A percentile compares a stretch with the other conserved stretches of the same genome.
Conservation (phyloP, 208 protist genomes). For the Crithidia mellificae region DNA sequence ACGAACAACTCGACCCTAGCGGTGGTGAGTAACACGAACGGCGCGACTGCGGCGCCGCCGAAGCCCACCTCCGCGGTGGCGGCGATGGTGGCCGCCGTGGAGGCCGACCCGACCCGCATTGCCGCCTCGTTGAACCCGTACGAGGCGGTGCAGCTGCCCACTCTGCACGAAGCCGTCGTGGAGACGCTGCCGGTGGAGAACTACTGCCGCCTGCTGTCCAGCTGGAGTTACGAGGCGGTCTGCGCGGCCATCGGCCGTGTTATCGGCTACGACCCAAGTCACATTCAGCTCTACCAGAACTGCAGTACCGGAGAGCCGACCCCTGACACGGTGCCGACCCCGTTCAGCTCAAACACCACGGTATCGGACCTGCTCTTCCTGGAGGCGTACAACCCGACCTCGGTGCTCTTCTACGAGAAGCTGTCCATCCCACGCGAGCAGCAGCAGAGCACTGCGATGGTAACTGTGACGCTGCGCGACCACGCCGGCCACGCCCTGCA, state of each 20-base stretch:
- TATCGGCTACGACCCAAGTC: constrained; percentile 41
- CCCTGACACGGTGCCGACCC: constrained; percentile 19
- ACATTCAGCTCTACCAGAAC: constrained; percentile 61
- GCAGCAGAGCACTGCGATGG: constrained; percentile 19
- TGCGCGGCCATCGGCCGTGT: constrained; percentile 48
- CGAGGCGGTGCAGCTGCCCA: constrained; percentile 34
- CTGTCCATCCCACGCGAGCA: constrained; percentile 34
- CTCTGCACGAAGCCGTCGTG: constrained; percentile 28
- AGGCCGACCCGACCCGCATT: constrained; percentile 22
- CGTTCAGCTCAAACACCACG: constrained; percentile 18
- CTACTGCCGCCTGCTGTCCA: constrained; percentile 35
- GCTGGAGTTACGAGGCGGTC: constrained; percentile 53
- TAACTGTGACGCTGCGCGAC: constrained; percentile 52
- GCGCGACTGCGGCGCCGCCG: not conserved
- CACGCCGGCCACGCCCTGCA: constrained; percentile 53
- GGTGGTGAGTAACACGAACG: not conserved
- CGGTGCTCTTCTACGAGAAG: constrained; percentile 46
- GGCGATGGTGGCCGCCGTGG: not conserved
- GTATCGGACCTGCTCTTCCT: constrained; percentile 40
- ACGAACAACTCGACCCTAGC: not conserved
- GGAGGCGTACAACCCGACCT: constrained; percentile 29
- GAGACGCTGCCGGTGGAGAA: constrained; percentile 27
- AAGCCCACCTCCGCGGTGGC: constrained; percentile 3
- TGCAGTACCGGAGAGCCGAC: constrained; percentile 22
- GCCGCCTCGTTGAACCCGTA: constrained; percentile 48